These are phyloP conservation scores for Alternaria gaisen DNA, from an alignment of 2,329 filamentous ascomycete species.

Conservation along the genomic window DNA sequence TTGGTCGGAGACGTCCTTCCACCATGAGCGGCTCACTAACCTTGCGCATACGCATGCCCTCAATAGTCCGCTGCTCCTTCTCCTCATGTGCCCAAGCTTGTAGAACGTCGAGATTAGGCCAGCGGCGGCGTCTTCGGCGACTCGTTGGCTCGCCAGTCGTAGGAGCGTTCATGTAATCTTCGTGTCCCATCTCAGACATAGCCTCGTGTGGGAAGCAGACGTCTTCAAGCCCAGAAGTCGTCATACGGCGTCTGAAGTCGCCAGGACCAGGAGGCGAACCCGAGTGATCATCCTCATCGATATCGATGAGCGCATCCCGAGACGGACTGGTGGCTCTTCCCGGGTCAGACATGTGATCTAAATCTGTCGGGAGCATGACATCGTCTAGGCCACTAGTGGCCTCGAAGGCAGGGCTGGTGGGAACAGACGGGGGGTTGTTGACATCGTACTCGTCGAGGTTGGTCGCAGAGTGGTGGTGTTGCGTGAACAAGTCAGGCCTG, in stretches of 20 bases:
- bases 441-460: constrained; percentile 63
- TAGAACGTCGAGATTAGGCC: constrained; percentile 84
- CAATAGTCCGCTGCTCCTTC: constrained; percentile 81
- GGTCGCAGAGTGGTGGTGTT: constrained; percentile 41
- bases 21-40: constrained; percentile 94
- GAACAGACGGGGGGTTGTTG: constrained; percentile 71
- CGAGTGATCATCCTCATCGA: constrained; percentile 64
- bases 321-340: constrained; percentile 30
- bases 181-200: constrained; percentile 82
- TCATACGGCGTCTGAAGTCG: constrained; percentile 49
- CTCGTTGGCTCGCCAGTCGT: constrained; percentile 54
- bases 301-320: constrained; percentile 61
- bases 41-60: constrained; percentile 84
- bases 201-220: constrained; percentile 88
- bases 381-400: constrained; percentile 64
- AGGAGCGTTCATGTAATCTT: constrained; percentile 68
- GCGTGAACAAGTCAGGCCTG: constrained; percentile 35
- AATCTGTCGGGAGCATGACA: constrained; percentile 74
- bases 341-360: constrained; percentile 48
- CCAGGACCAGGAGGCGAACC: constrained; percentile 35
- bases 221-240: constrained; percentile 77
- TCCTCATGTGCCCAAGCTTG: constrained; percentile 92
- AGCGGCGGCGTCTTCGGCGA: constrained; percentile 66
- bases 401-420: constrained; percentile 65
- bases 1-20: constrained; percentile 84